Base-by-base conservation (phyloP, 306 rosid species). In the Glycine tomentella region DNA sequence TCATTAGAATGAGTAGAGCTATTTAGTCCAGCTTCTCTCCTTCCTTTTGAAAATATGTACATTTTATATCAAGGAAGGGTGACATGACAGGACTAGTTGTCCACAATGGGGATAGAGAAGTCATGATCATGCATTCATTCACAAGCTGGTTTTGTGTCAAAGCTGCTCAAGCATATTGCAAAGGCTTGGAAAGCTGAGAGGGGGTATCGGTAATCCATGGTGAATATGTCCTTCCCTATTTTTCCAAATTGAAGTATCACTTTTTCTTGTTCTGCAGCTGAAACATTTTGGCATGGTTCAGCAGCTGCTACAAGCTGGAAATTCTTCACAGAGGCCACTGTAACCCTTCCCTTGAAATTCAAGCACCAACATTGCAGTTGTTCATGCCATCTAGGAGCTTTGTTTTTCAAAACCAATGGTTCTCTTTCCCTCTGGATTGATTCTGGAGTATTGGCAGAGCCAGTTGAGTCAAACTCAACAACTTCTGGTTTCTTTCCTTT, bases 291-390 rank as follows among this genome's bases (percentile, higher is more conserved):
- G 14, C 36, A 49, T 76, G 93, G 87, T 81, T 90, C 97, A 11
- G 83, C 92, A 31, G 94, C 87, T 15, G 97, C 98, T 63, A 92
- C 99, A 49, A 95, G 94, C 86, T 93, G 99, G 75, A 95, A 95
- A 74, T 95, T 95, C 92, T 95, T 93, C 76, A 95, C 99, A 0
- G 98, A 95, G 10, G 99, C 98, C 58, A 95, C 98, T 0, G 98
- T 93, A 48, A 95, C 99, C 0, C 99, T 88, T 74, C 99, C 99
- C 80, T 88, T 95, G 87, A 95, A 95, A 84, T 95, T 95, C 69
- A 95, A 84, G 84, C 99, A 95, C 99, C 99, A 95, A 80, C 99
- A 95, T 40, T 93, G 97, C 20, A 93, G 90, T 74, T 93, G 99
- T 78, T 93, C 97, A 16, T 93, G 99, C 99, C 97, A 95, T 81